phyloP scores from a whole-genome alignment of 2,329 filamentous ascomycete species.

The Aspergillus hiratsukae region DNA sequence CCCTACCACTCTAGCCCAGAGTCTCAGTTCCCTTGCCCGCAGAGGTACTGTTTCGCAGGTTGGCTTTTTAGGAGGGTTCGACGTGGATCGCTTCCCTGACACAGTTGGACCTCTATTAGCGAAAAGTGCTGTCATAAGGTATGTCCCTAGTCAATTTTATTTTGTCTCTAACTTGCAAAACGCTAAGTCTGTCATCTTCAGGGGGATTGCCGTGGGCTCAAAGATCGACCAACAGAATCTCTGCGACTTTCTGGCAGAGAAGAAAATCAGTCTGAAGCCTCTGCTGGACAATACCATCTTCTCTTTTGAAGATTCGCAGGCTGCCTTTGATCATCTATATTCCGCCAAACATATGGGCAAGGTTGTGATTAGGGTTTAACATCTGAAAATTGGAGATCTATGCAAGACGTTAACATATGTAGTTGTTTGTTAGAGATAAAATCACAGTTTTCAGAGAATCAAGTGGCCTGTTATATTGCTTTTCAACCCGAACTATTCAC shows the following conservation, averaged over 20 bases:
- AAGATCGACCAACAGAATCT: too few species aligned
- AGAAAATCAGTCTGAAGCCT: too few species aligned
- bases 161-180: not conserved
- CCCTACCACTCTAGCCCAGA: slow-evolving; percentile 1
- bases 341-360: slow-evolving; percentile 12
- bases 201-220: too few species aligned
- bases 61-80: not conserved
- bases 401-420: too few species aligned
- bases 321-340: slow-evolving; percentile 7
- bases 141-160: not conserved
- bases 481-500: too few species aligned
- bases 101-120: not conserved
- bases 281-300: not conserved
- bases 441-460: too few species aligned
- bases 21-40: slow-evolving; percentile 2
- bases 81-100: not conserved
- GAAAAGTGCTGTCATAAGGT: not conserved
- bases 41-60: slow-evolving; percentile 2
- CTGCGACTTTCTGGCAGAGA: too few species aligned
- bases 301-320: slow-evolving; percentile 4
- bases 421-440: too few species aligned
- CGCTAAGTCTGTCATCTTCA: too few species aligned
- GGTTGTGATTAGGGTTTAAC: slow-evolving; percentile 6
- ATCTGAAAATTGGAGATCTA: too few species aligned
- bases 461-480: too few species aligned